Percentiles rank a stretch among this genome's conserved stretches.
Evolutionary conservation across 306 rosid genomes (phyloP).

Genomic region (Trifolium fragiferum): DNA sequence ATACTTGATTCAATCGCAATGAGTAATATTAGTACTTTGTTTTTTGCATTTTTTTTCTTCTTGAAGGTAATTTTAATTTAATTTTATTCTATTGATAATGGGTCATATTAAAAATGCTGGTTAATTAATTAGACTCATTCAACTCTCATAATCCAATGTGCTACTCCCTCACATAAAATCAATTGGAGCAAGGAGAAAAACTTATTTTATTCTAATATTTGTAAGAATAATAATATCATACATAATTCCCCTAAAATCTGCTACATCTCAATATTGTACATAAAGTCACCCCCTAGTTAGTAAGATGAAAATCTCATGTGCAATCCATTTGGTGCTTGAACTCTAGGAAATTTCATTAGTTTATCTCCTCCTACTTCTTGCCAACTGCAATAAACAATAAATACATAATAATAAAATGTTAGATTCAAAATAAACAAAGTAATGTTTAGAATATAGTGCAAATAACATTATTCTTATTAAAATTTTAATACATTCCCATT

Average conservation of each 20-base stretch:
- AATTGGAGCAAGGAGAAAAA: neutral
- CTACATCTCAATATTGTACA: conserved; percentile 36
- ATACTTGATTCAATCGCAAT: too few relatives aligned
- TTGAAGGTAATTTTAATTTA: neutral
- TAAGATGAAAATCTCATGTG: conserved; percentile 78
- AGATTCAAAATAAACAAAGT: conserved; percentile 33
- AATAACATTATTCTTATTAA: too few relatives aligned
- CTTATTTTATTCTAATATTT: conserved; percentile 43
- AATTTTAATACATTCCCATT: too few relatives aligned
- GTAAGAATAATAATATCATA: conserved; percentile 53
- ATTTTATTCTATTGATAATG: too few relatives aligned
- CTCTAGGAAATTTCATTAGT: conserved; percentile 92
- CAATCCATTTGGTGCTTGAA: conserved; percentile 93
- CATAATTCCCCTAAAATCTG: conserved; percentile 40
- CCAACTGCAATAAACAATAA: conserved; percentile 67
- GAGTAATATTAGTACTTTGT: too few relatives aligned
- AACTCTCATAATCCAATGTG: neutral
- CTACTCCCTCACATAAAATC: neutral
- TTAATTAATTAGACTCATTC: neutral
- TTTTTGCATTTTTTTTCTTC: too few relatives aligned
- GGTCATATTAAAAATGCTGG: neutral
- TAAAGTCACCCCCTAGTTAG: conserved; percentile 45
- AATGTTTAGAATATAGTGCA: neutral
- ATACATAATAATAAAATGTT: conserved; percentile 8
- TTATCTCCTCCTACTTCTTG: conserved; percentile 96